These are phyloP conservation scores for Viola pubescens DNA, from an alignment of 441 rosid genomes.

Conservation along the genomic window DNA sequence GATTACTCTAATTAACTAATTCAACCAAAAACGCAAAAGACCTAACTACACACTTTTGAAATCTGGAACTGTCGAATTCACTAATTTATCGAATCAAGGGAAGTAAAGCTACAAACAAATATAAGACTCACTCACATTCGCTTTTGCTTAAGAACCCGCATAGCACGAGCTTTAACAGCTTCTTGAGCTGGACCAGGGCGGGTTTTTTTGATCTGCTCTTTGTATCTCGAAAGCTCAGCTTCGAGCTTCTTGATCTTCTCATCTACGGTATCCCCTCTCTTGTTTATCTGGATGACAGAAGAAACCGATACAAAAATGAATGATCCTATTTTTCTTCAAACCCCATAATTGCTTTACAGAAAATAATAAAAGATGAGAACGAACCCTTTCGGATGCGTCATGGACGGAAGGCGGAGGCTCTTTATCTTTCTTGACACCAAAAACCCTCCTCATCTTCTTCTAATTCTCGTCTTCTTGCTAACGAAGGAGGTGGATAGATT, in stretches of 20 bases:
- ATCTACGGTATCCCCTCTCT: constrained; percentile 90
- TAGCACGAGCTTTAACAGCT: constrained; percentile 85
- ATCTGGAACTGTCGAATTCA: background rate
- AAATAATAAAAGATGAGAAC: background rate
- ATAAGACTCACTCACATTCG: constrained; percentile 63
- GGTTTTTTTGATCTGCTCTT: constrained; percentile 74
- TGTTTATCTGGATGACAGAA: constrained; percentile 44
- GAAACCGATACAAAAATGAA: background rate
- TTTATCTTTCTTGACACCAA: constrained; percentile 79
- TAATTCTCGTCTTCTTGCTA: background rate
- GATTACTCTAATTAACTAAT: background rate
- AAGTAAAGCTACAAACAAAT: background rate
- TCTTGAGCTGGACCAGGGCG: constrained; percentile 88
- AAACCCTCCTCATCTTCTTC: constrained; percentile 72
- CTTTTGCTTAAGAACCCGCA: constrained; percentile 92
- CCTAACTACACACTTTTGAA: background rate
- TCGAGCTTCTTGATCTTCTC: constrained; percentile 86
- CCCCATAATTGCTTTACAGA: background rate
- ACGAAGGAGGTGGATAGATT: too few relatives aligned
- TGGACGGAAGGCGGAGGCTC: constrained; percentile 87
- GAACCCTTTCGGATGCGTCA: constrained; percentile 87
- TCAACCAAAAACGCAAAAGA: background rate
- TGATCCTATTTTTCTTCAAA: too few relatives aligned
- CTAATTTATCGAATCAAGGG: too few relatives aligned
- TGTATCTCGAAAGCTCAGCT: constrained; percentile 61